Percentiles rank a stretch among this genome's conserved stretches.
These are phyloP conservation scores for Penicillium verrucosum DNA, from an alignment of 2,329 filamentous ascomycete genomes.

Conservation along the genomic window DNA sequence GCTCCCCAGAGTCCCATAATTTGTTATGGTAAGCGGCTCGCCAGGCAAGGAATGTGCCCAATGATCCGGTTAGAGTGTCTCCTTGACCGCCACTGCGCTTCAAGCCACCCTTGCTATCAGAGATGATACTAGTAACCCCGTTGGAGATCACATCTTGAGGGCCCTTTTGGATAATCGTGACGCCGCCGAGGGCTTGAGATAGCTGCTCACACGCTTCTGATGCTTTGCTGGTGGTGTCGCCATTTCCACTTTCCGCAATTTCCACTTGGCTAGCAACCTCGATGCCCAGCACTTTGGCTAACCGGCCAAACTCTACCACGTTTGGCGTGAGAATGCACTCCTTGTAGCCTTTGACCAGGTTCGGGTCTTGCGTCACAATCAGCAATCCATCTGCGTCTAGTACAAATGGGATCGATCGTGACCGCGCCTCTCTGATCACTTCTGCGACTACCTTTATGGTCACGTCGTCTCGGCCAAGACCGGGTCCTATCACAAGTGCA, in stretches of 20 bases:
- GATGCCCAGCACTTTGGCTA: slow-evolving; percentile 73
- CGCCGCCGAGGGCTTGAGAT: slow-evolving; percentile 73
- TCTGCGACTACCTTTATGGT: slow-evolving; percentile 83
- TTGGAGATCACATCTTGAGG: slow-evolving; percentile 77
- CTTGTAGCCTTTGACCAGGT: slow-evolving; percentile 73
- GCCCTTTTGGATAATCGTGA: slow-evolving; percentile 91
- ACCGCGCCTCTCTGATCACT: slow-evolving; percentile 74
- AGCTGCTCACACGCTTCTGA: slow-evolving; percentile 65
- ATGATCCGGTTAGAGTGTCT: slow-evolving; percentile 84
- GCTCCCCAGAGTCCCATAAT: slow-evolving; percentile 62
- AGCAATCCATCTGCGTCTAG: slow-evolving; percentile 87
- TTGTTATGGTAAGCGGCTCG: slow-evolving; percentile 79
- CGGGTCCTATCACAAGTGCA: slow-evolving; percentile 88
- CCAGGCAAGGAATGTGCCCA: slow-evolving; percentile 88
- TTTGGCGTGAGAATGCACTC: slow-evolving; percentile 92
- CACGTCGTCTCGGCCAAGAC: slow-evolving; percentile 80
- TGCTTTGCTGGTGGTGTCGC: slow-evolving; percentile 48
- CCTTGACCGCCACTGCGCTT: slow-evolving; percentile 95
- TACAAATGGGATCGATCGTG: slow-evolving; percentile 71
- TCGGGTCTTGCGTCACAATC: slow-evolving; percentile 71
- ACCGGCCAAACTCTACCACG: slow-evolving; percentile 81
- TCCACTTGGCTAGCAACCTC: slow-evolving; percentile 48
- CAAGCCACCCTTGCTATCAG: slow-evolving; percentile 73
- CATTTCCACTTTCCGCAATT: slow-evolving; percentile 35
- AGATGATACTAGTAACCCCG: slow-evolving; percentile 68